A percentile compares a stretch with the other conserved stretches of the same genome.
These are phyloP conservation scores for Verticillium albo-atrum DNA, from an alignment of 2,329 filamentous ascomycete genomes.

Conservation along the genomic window DNA sequence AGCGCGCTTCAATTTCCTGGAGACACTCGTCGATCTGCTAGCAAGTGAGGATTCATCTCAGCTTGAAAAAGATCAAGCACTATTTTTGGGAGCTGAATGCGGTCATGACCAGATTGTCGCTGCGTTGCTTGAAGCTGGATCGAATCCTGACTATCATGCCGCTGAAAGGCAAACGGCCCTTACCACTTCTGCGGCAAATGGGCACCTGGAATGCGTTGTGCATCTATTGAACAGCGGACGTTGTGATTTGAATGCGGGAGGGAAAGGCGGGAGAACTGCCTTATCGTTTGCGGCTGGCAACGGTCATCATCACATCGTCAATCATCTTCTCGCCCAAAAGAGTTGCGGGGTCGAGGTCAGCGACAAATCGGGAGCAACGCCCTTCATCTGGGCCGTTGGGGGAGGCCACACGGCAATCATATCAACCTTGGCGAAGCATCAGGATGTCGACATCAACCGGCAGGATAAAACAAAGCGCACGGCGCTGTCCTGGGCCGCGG, in stretches of 20 bases:
- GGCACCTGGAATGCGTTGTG: constrained; percentile 19
- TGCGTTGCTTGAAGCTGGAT: constrained; percentile 15
- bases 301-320: constrained; percentile 12
- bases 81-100: constrained; percentile 25
- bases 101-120: constrained; percentile 16
- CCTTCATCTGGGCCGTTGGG: constrained; percentile 24
- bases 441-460: constrained; percentile 21
- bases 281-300: constrained; percentile 27
- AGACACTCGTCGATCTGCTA: constrained; percentile 15
- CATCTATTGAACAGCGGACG: constrained; percentile 17
- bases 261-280: constrained; percentile 20
- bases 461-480: constrained; percentile 24
- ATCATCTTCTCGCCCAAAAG: constrained; percentile 19
- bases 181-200: constrained; percentile 21
- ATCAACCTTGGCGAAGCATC: constrained; percentile 13
- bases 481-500: constrained; percentile 27
- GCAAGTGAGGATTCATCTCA: constrained; percentile 5
- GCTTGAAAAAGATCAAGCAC: constrained; percentile 12
- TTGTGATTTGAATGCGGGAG: constrained; percentile 15
- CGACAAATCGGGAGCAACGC: constrained; percentile 21
- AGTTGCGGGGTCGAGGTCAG: constrained; percentile 14
- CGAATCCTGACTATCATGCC: constrained; percentile 14
- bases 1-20: constrained; percentile 24
- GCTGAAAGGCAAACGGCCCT: constrained; percentile 20
- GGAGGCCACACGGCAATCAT: constrained; percentile 14